A percentile compares a stretch with the other conserved stretches of the same genome.
Evolutionary conservation across 2,329 filamentous ascomycete species (phyloP).

Genomic region (Madurella fahalii): DNA sequence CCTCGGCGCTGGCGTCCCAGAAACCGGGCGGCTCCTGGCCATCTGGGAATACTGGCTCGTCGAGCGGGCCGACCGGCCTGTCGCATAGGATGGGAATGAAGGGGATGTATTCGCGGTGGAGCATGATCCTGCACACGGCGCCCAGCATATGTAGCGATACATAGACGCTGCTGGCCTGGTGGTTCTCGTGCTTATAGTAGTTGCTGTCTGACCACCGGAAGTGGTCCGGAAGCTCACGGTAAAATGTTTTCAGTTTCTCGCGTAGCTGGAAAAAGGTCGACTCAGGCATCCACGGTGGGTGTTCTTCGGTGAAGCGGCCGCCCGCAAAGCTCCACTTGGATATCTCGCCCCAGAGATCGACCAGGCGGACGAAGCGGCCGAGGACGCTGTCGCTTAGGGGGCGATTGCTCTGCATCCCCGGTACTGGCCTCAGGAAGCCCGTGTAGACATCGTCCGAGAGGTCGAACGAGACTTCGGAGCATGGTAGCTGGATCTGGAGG

Average conservation of each 20-base stretch:
- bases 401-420: slow-evolving; percentile 22
- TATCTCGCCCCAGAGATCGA: slow-evolving; percentile 57
- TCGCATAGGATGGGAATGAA: slow-evolving; percentile 57
- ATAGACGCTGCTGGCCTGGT: slow-evolving; percentile 60
- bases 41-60: slow-evolving; percentile 51
- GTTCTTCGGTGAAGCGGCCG: slow-evolving; percentile 47
- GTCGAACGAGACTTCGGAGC: slow-evolving; percentile 61
- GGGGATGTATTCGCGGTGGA: slow-evolving; percentile 65
- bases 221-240: slow-evolving; percentile 48
- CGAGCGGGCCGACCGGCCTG: slow-evolving; percentile 52
- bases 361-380: slow-evolving; percentile 53
- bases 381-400: slow-evolving; percentile 44
- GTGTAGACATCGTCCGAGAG: slow-evolving; percentile 56
- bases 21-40: slow-evolving; percentile 49
- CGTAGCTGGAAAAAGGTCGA: slow-evolving; percentile 54
- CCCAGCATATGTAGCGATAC: slow-evolving; percentile 64
- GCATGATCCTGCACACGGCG: slow-evolving; percentile 61
- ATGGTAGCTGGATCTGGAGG: slow-evolving; percentile 62
- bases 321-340: slow-evolving; percentile 51
- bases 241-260: slow-evolving; percentile 49
- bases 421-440: slow-evolving; percentile 39
- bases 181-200: slow-evolving; percentile 61
- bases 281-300: slow-evolving; percentile 55
- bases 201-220: slow-evolving; percentile 58
- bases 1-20: slow-evolving; percentile 59